phyloP scores from a whole-genome alignment of 2,329 filamentous ascomycete species.

The Phialemoniopsis sp. region DNA sequence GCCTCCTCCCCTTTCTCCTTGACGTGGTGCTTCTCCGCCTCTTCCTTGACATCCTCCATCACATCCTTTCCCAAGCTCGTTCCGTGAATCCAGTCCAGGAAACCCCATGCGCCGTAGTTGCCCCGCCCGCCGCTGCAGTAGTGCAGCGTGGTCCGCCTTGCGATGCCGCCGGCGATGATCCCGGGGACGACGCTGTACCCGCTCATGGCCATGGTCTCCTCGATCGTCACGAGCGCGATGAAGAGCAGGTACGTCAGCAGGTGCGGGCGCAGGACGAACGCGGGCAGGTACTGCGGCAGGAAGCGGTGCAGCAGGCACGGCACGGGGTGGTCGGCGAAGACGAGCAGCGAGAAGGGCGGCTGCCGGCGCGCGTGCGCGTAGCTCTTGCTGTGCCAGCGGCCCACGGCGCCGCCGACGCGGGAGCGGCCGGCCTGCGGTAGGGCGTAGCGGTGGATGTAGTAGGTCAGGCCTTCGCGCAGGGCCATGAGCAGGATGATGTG shows the following conservation, averaged over 20 bases:
- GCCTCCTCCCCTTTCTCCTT: constrained; percentile 33
- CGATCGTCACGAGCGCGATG: constrained; percentile 56
- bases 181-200: constrained; percentile 60
- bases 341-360: constrained; percentile 57
- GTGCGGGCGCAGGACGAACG: constrained; percentile 62
- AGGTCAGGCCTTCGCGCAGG: constrained; percentile 58
- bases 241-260: constrained; percentile 69
- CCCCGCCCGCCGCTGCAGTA: constrained; percentile 44
- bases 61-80: constrained; percentile 51
- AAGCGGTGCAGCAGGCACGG: constrained; percentile 60
- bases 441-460: constrained; percentile 68
- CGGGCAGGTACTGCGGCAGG: constrained; percentile 62
- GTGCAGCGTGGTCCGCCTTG: constrained; percentile 19
- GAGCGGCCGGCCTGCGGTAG: constrained; percentile 32
- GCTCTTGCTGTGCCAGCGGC: constrained; percentile 20
- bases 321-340: constrained; percentile 65
- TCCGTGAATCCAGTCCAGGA: constrained; percentile 58
- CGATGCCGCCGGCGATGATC: constrained; percentile 47
- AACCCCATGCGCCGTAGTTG: constrained; percentile 58
- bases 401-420: constrained; percentile 29
- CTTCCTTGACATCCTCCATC: constrained; percentile 48
- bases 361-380: constrained; percentile 49
- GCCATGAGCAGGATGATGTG: constrained; percentile 39
- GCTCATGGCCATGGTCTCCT: constrained; percentile 64
- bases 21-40: constrained; percentile 53